phyloP scores from a whole-genome alignment of 75 land plant species.

The Picea sitchensis region DNA sequence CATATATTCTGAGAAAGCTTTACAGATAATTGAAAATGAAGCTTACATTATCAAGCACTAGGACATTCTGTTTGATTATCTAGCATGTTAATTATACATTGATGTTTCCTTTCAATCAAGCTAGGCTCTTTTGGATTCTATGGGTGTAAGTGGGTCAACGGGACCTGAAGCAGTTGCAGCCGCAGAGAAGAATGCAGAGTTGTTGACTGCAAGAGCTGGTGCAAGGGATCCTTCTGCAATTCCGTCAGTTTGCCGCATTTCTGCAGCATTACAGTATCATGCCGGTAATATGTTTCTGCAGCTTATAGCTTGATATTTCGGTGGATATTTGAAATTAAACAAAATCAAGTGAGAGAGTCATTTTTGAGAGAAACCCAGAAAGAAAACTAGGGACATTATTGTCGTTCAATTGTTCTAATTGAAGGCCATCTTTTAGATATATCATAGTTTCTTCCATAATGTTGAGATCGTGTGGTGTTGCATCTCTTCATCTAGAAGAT shows the following conservation, averaged over 20 bases:
- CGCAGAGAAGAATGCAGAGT: constrained; percentile 85
- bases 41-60: not conserved
- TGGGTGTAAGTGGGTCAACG: constrained; percentile 64
- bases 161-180: constrained; percentile 88
- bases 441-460: too few species aligned
- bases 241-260: constrained; percentile 88
- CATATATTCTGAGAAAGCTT: not conserved
- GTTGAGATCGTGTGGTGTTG: too few species aligned
- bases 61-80: not conserved
- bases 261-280: constrained; percentile 74
- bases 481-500: too few species aligned
- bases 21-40: not conserved
- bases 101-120: not conserved
- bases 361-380: not conserved
- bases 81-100: not conserved
- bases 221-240: constrained; percentile 97
- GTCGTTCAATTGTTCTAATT: too few species aligned
- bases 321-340: not conserved
- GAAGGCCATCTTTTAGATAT: too few species aligned
- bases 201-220: constrained; percentile 93
- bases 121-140: constrained; percentile 86
- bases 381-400: too few species aligned
- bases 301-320: not conserved
- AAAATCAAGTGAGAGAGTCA: not conserved
- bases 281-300: constrained; percentile 40